phyloP scores from a whole-genome alignment of 441 rosid genomes.

The Populus hybrid region DNA sequence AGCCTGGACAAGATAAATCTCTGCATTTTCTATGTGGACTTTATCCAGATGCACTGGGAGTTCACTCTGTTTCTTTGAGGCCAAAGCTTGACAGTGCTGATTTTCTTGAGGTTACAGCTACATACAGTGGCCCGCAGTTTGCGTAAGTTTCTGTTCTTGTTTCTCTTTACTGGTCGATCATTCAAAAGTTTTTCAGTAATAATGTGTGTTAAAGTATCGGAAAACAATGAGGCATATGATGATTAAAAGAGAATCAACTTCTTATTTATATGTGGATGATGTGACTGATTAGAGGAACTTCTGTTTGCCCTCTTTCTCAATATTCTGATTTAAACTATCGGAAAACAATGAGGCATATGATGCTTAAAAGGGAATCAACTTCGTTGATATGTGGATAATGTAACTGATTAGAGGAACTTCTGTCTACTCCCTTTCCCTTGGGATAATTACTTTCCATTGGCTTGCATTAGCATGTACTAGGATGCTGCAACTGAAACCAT shows the following conservation, averaged over 20 bases:
- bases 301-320: no score
- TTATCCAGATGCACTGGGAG: constrained; percentile 87
- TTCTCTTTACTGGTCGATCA: background rate
- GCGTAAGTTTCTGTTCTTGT: constrained; percentile 42
- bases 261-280: background rate
- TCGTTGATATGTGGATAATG: background rate
- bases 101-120: constrained; percentile 35
- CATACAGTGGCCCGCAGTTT: constrained; percentile 68
- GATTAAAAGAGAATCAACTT: background rate
- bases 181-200: background rate
- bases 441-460: background rate
- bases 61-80: constrained; percentile 75
- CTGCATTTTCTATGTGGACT: constrained; percentile 74
- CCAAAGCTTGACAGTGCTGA: constrained; percentile 46
- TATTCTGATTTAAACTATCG: no score
- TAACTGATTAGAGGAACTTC: background rate
- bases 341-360: background rate
- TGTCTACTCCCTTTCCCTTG: background rate
- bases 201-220: background rate
- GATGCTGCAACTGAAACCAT: background rate
- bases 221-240: background rate
- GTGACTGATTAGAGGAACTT: background rate
- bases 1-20: constrained; percentile 57
- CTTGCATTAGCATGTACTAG: background rate
- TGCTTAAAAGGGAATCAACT: background rate